phyloP scores from a whole-genome alignment of 352 stramenopile genomes.

The Pythium graminicola region DNA sequence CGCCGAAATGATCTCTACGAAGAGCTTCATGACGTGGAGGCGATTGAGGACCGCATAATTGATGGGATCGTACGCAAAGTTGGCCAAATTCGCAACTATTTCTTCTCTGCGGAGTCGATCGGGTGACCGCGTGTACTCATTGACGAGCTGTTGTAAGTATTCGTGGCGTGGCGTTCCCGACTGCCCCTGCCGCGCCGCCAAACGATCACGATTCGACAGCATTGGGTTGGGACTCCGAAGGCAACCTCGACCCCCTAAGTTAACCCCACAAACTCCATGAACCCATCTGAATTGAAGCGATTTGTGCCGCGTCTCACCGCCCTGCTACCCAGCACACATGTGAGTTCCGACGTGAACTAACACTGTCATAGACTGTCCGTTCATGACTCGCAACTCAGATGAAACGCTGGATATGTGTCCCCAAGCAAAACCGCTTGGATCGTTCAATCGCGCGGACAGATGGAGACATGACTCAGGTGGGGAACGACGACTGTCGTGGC shows the following conservation, averaged over 20 bases:
- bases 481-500: background rate
- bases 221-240: too few relatives aligned
- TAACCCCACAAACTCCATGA: too few relatives aligned
- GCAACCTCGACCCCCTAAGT: constrained; percentile 4
- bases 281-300: too few relatives aligned
- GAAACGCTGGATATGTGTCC: too few relatives aligned
- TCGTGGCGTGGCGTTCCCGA: constrained; percentile 60
- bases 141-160: constrained; percentile 70
- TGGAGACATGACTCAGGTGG: constrained; percentile 1
- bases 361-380: too few relatives aligned
- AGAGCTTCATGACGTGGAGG: constrained; percentile 67
- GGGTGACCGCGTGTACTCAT: constrained; percentile 61
- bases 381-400: too few relatives aligned
- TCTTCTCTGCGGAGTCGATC: constrained; percentile 60
- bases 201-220: constrained; percentile 51
- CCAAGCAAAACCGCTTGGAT: too few relatives aligned
- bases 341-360: too few relatives aligned
- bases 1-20: constrained; percentile 55
- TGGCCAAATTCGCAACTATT: constrained; percentile 72
- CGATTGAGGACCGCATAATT: constrained; percentile 55
- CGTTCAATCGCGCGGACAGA: constrained; percentile 2
- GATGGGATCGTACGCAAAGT: constrained; percentile 84
- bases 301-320: too few relatives aligned
- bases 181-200: constrained; percentile 60
- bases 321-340: too few relatives aligned